These are phyloP conservation scores for Lentinula aciculospora DNA, from an alignment of 768 basidiomycete genomes.

Conservation along the genomic window DNA sequence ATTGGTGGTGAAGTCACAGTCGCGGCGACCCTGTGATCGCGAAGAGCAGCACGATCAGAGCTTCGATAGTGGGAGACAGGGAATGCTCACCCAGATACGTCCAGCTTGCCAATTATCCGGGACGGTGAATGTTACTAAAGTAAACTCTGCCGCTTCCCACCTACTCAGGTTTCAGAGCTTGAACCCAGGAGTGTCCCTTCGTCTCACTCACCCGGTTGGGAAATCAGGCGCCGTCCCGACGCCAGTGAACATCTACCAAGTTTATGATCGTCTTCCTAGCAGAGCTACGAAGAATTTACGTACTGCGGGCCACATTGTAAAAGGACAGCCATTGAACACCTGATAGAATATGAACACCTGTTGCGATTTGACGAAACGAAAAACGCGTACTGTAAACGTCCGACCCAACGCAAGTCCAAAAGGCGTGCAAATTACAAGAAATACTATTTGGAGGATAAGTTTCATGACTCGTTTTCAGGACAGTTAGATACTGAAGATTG, in stretches of 20 bases:
- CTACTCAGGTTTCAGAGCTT: not conserved
- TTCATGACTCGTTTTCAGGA: not conserved
- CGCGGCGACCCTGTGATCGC: slow-evolving; percentile 30
- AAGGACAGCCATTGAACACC: slow-evolving; percentile 39
- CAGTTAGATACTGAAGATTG: not conserved
- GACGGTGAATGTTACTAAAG: slow-evolving; percentile 29
- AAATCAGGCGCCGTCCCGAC: slow-evolving; percentile 36
- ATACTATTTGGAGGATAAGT: not conserved
- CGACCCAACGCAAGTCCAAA: not conserved
- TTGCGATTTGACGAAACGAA: not conserved
- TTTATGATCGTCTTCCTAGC: not conserved
- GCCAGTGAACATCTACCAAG: slow-evolving; percentile 56
- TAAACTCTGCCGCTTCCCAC: slow-evolving; percentile 19
- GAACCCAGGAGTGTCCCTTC: not conserved
- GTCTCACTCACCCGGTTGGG: slow-evolving; percentile 13
- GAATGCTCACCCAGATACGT: slow-evolving; percentile 40
- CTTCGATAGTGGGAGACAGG: not conserved
- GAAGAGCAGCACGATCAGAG: slow-evolving; percentile 10
- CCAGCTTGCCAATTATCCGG: slow-evolving; percentile 46
- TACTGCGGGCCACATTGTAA: slow-evolving; percentile 38
- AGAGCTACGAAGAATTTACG: slow-evolving; percentile 27
- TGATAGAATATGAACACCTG: not conserved
- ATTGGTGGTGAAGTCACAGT: slow-evolving; percentile 40
- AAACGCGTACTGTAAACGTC: not conserved
- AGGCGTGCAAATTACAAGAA: not conserved